A percentile compares a stretch with the other conserved stretches of the same genome.
Conservation (phyloP, 2,329 filamentous ascomycete species). For the Madurella fahalii region DNA sequence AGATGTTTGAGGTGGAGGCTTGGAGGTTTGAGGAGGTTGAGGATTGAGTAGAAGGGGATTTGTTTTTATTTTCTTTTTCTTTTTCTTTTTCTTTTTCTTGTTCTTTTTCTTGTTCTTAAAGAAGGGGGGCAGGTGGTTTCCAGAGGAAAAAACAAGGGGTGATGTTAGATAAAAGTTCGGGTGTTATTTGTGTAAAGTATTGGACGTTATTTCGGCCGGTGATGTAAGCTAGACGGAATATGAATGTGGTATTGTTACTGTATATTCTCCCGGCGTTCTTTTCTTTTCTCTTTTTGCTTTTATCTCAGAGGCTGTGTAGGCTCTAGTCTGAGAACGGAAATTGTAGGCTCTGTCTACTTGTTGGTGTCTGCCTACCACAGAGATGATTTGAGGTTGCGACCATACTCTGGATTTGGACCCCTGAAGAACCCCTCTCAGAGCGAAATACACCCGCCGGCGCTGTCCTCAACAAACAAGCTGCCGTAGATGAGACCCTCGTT, state of each 20-base stretch:
- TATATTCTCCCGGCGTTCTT: too few relatives aligned
- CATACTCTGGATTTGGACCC: neutral
- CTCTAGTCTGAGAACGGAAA: too few relatives aligned
- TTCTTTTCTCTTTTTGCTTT: too few relatives aligned
- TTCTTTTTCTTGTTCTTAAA: too few relatives aligned
- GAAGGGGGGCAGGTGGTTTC: too few relatives aligned
- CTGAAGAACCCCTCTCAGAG: slow-evolving; percentile 26
- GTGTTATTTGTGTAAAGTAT: neutral
- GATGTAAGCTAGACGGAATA: too few relatives aligned
- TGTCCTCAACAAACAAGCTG: slow-evolving; percentile 48
- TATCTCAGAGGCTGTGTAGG: too few relatives aligned
- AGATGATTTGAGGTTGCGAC: neutral
- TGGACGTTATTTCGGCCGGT: too few relatives aligned
- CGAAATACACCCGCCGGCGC: slow-evolving; percentile 39
- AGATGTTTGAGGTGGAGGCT: slow-evolving; percentile 17
- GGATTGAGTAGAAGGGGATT: neutral
- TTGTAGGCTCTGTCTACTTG: too few relatives aligned
- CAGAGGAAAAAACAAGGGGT: neutral
- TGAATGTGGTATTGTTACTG: too few relatives aligned
- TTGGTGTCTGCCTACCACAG: neutral
- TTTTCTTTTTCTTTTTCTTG: too few relatives aligned
- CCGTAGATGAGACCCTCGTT: slow-evolving; percentile 49
- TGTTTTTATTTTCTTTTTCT: too few relatives aligned
- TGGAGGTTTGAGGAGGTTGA: slow-evolving; percentile 4
- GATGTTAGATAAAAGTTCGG: neutral